Percentiles rank a stretch among this genome's conserved stretches.
Conservation (phyloP, 2,329 filamentous ascomycete genomes). For the Capronia americana region DNA sequence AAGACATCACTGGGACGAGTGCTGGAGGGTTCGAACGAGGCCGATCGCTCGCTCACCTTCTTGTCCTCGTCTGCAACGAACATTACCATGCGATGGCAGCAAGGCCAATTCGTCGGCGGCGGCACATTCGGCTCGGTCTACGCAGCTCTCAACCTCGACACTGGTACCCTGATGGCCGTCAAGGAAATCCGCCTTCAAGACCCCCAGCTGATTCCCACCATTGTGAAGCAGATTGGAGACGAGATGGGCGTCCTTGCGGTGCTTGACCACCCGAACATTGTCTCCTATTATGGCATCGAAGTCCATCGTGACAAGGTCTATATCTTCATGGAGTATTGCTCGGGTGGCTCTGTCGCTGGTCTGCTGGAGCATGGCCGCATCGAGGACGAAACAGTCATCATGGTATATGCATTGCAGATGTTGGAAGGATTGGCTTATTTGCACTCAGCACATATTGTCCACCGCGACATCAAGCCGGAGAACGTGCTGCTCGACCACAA, state of each 20-base stretch:
- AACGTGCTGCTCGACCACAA: conserved; percentile 97
- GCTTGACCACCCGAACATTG: conserved; percentile 95
- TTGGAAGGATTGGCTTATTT: conserved; percentile 93
- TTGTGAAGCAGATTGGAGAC: conserved; percentile 91
- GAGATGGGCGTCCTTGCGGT: conserved; percentile 97
- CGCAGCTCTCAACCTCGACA: conserved; percentile 95
- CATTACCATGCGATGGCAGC: conserved; percentile 95
- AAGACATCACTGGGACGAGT: conserved; percentile 88
- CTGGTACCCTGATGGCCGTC: conserved; percentile 95
- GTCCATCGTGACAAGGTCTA: conserved; percentile 99
- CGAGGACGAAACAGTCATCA: conserved; percentile 96
- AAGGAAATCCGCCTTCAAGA: conserved; percentile 98
- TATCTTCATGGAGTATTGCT: conserved; percentile 99
- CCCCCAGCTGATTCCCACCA: conserved; percentile 91
- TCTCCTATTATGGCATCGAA: conserved; percentile 97
- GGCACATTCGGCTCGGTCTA: conserved; percentile 98
- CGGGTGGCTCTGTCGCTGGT: conserved; percentile 86
- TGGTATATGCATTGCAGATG: conserved; percentile 93
- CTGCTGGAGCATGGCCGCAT: conserved; percentile 94
- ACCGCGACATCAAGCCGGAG: conserved; percentile 97
- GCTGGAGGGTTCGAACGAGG: conserved; percentile 91
- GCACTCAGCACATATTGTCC: conserved; percentile 88
- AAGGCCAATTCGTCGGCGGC: conserved; percentile 96
- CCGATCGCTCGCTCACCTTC: conserved; percentile 91
- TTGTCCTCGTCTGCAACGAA: conserved; percentile 94